Evolutionary conservation across 2,329 filamentous ascomycete genomes (phyloP).

Genomic region (Dothistroma pini): DNA sequence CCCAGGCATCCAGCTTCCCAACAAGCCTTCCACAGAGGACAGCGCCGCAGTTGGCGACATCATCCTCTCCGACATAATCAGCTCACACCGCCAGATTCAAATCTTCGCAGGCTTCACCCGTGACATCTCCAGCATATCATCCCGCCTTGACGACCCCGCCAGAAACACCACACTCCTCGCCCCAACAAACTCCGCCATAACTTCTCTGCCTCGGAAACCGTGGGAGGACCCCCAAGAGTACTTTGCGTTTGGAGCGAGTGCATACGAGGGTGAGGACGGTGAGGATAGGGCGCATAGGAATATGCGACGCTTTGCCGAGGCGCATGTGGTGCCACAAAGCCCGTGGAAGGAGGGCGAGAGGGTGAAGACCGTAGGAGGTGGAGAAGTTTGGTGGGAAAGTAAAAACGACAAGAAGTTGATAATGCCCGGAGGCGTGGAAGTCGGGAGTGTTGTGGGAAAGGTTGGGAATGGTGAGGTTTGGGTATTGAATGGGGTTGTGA

Average conservation of each 20-base stretch:
- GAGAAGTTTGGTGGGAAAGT: conserved; percentile 78
- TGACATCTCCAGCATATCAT: conserved; percentile 65
- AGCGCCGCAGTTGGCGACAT: conserved; percentile 41
- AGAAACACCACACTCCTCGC: conserved; percentile 82
- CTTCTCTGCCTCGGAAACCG: conserved; percentile 74
- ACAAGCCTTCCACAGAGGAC: conserved; percentile 12
- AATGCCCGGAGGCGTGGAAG: conserved; percentile 75
- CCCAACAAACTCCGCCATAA: conserved; percentile 78
- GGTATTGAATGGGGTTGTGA: conserved; percentile 63
- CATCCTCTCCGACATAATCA: conserved; percentile 79
- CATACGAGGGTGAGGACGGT: conserved; percentile 72
- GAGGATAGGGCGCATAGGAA: conserved; percentile 74
- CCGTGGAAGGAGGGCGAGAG: conserved; percentile 71
- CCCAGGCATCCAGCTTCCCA: conserved; percentile 27
- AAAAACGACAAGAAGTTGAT: conserved; percentile 65
- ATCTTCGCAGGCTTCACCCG: conserved; percentile 80
- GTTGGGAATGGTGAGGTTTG: conserved; percentile 89
- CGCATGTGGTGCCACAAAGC: conserved; percentile 70
- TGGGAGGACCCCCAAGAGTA: conserved; percentile 80
- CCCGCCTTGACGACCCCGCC: conserved; percentile 62
- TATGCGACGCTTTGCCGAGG: conserved; percentile 75
- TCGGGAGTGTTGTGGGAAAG: conserved; percentile 67
- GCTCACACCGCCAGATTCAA: conserved; percentile 72
- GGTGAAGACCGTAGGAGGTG: conserved; percentile 63
- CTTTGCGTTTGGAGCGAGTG: conserved; percentile 59